Base-by-base conservation (phyloP, 1,284 basidiomycete genomes). In the Sporisorium reilianum region DNA sequence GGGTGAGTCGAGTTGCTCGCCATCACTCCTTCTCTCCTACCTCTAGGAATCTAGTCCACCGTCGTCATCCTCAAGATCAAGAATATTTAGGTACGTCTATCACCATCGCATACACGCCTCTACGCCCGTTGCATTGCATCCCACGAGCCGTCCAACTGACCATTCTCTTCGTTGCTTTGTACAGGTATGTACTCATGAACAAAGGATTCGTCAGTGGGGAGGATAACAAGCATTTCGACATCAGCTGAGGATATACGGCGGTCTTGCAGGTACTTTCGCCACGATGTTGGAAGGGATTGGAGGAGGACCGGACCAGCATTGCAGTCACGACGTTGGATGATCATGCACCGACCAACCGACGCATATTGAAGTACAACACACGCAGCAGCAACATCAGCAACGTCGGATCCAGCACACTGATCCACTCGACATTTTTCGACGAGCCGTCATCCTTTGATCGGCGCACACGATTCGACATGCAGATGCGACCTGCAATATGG, bases 1-100 rank as follows among this genome's bases (percentile, higher is more conserved):
- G 23, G 53, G 38, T 45, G 32, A 55, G 49, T 59, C 20, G 38
- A 32, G 52, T 55, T 62, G 60, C 44, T 72, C 64, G 60, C 64
- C 69, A 69, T 65, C 71, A 61, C 18, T 38, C 58, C 45, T 62
- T 62, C 51, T 44, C 48, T 58, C 53, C 44, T 50, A 54, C 55
- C 66, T 66, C 38, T 57, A 67, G 70, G 64, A 67, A 70, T 70
- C 48, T 64, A 65, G 50, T 55, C 50, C 48, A 59, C 53, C 64
- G 41, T 57, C 55, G 59, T 70, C 67, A 53, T 56, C 72, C 72
- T 75, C 72, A 75, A 75, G 72, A 75, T 70, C 66, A 66, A 75
- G 49, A 64, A 60, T 26, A 63, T 63, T 54, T 67, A 75, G 72
- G 72, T 75, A 65, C 34, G 72, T 67, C 9, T 22, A 20, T 2